Evolutionary conservation across 495 filamentous ascomycete species (phyloP), one percentile per base, ranked within the genome.

Genomic region (Podospora pseudocomata): DNA sequence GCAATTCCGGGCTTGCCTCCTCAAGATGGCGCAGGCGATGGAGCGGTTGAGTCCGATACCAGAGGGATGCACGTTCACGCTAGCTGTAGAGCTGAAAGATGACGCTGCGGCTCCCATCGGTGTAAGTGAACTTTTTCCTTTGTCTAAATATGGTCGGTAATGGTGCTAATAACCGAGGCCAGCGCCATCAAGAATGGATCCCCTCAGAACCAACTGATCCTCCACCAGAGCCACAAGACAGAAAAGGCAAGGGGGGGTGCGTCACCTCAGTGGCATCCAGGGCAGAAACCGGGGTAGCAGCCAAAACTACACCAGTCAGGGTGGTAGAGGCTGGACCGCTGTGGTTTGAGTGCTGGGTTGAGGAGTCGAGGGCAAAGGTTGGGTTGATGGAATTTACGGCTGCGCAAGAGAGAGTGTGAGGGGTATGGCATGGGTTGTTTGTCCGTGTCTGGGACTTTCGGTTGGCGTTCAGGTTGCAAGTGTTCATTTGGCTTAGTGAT

Each of bases 51-150:
- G 74, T 2, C 84, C 89, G 2, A 73, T 96, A 67, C 92, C 93
- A 0, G 79, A 84, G 23, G 86, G 89, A 68, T 96, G 93, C 78
- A 91, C 90, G 19, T 98, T 92, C 73, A 97, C 92, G 16, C 82
- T 98, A 28, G 92, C 90, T 39, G 88, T 97, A 30, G 95, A 98
- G 79, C 81, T 97, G 68, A 86, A 88, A 49, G 89, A 92, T 63
- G 87, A 91, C 60, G 86, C 86, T 2, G 82, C 88, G 54, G 86
- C 90, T 23, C 95, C 93, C n/a, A 87, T 93, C 70, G 88, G 88
- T 55, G 87, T 82, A 80, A 74, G 80, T 79, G 23, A 23, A 23
- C 18, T 7, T 34, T n/a, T 30, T 65, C 5, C 7, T 32, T 54
- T n/a, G 53, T 23, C 23, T 23, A 23, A 23, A 23, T 23, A 23